Evolutionary conservation across 2,329 filamentous ascomycete species (phyloP).

Genomic region (Nemania abortiva): DNA sequence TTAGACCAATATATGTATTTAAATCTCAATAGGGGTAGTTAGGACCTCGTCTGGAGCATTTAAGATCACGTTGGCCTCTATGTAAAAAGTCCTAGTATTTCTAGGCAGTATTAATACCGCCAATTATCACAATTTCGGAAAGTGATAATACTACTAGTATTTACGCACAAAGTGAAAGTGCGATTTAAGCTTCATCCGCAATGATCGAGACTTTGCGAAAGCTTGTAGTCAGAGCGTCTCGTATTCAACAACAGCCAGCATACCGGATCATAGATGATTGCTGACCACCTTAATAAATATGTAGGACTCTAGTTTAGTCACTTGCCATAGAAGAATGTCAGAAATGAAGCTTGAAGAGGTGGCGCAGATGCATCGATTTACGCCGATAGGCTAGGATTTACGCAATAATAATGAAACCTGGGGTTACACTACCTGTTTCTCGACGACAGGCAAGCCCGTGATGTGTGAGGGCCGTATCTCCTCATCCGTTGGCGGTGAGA

Average conservation of each 20-base stretch:
- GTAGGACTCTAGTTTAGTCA: conserved; percentile 11
- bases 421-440: neutral
- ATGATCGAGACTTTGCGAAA: too few relatives aligned
- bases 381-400: conserved; percentile 14
- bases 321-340: neutral
- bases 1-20: too few relatives aligned
- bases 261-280: neutral
- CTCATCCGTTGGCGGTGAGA: neutral
- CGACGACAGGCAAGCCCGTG: neutral
- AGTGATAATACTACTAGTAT: too few relatives aligned
- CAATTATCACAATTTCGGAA: too few relatives aligned
- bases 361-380: neutral
- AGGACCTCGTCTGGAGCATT: too few relatives aligned
- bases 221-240: neutral
- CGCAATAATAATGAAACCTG: neutral
- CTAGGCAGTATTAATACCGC: too few relatives aligned
- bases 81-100: too few relatives aligned
- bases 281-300: conserved; percentile 13
- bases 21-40: too few relatives aligned
- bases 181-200: too few relatives aligned
- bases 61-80: too few relatives aligned
- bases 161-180: too few relatives aligned
- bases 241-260: neutral
- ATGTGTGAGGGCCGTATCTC: neutral
- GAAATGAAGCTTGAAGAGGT: conserved; percentile 1